phyloP scores from a whole-genome alignment of 176 grass and related monocot genomes.

The Oryza rufipogon region DNA sequence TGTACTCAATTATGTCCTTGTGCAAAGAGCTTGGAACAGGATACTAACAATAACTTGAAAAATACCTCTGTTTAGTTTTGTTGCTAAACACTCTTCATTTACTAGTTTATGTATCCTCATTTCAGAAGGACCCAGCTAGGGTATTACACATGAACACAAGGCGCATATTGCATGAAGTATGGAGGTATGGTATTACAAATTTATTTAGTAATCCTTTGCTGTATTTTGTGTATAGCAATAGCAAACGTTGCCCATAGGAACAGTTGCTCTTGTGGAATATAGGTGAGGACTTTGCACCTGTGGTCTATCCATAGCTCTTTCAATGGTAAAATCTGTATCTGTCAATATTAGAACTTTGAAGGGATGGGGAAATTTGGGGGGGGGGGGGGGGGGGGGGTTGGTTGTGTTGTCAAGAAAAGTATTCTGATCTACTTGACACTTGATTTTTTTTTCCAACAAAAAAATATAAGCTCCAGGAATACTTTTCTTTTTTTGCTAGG shows the following conservation, averaged over 20 bases:
- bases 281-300: background rate
- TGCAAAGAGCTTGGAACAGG: background rate
- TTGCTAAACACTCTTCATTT: background rate
- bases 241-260: background rate
- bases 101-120: slow-evolving; percentile 32
- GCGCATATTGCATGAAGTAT: slow-evolving; percentile 71
- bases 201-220: background rate
- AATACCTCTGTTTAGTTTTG: background rate
- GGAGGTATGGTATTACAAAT: slow-evolving; percentile 64
- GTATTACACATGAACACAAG: slow-evolving; percentile 78
- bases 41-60: background rate
- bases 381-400: too few relatives aligned
- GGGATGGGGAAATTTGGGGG: background rate
- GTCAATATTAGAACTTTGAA: background rate
- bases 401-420: too few relatives aligned
- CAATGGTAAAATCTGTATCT: background rate
- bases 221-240: background rate
- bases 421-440: background rate
- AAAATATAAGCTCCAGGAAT: background rate
- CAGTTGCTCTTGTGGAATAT: background rate
- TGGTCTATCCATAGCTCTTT: background rate
- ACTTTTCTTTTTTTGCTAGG: background rate
- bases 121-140: slow-evolving; percentile 82
- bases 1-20: background rate
- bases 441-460: too few relatives aligned